Percentiles rank a stretch among this genome's conserved stretches.
Conservation (phyloP, 257 asterid species). For the Cinchona pubescens region DNA sequence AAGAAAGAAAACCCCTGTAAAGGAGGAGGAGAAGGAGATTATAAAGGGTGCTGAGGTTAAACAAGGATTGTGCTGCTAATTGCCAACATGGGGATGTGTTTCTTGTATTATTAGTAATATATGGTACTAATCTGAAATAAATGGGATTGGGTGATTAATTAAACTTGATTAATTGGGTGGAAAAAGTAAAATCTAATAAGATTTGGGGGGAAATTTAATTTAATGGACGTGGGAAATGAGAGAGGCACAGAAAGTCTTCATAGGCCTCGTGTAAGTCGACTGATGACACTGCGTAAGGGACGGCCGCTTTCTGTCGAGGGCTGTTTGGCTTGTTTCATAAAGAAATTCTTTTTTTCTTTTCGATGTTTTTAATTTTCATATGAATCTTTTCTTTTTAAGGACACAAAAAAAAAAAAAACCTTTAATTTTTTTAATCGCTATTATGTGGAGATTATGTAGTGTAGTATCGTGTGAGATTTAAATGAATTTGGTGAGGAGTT, state of each 20-base stretch:
- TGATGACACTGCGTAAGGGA: slow-evolving; percentile 7
- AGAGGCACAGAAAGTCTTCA: too few relatives aligned
- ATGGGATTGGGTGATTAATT: background rate
- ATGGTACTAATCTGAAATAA: background rate
- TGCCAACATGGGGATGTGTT: background rate
- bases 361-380: background rate
- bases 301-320: slow-evolving; percentile 3
- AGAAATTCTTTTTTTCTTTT: background rate
- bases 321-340: slow-evolving; percentile 2
- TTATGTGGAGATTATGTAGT: background rate
- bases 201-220: background rate
- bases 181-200: background rate
- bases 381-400: background rate
- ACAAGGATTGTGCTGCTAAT: background rate
- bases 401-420: background rate
- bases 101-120: background rate
- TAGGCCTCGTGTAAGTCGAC: slow-evolving; percentile 6
- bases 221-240: background rate
- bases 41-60: background rate
- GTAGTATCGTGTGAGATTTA: too few relatives aligned
- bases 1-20: slow-evolving; percentile 15
- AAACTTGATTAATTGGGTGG: background rate
- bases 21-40: background rate
- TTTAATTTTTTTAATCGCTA: background rate
- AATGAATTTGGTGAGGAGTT: too few relatives aligned